Base-by-base conservation (phyloP, 2,329 filamentous ascomycete species). In the Tolypocladium nubicola region DNA sequence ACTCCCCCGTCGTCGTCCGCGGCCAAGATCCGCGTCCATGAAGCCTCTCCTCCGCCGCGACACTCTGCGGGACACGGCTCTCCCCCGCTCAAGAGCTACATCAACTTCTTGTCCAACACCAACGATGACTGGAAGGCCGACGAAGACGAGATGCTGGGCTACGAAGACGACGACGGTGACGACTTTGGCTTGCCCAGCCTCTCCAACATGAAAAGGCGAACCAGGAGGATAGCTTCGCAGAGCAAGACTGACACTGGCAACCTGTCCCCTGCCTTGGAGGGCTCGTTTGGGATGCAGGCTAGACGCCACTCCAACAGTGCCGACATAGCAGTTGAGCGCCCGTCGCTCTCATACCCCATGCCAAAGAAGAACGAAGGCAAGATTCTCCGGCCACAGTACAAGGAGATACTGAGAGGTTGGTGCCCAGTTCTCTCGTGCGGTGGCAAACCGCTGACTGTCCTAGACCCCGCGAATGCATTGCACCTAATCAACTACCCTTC, bases 321-420 rank as follows among this genome's bases (percentile, higher is more conserved):
- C 61, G 93, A 97, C 71, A 97, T 97, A 69, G 91, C 92, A 21
- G 89, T 96, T 66, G 92, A 97, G 73, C 83, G 93, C 60, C 90
- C 89, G 30, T 78, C 87, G 43, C 84, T 90, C 16, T 85, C 84
- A 60, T 97, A 97, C 67, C 93, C 93, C 35, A 87, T 89, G 65
- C 85, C 92, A 3, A 93, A 92, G 73, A 95, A 92, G 72, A 86
- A 82, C 61, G 92, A 97, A 69, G 93, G 90, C 35, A 99, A 99
- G 78, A 97, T 97, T 59, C 76, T 99, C 26, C 85, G 94, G 61
- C 94, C 94, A 55, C 94, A 99, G 71, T 99, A 97, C 72, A 97
- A 99, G 73, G 94, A 99, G 61, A 95, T 99, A 52, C 75, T 99
- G 23, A 83, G 81, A 77, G 85, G 85, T 87, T 62, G 16, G 67